phyloP scores from a whole-genome alignment of 345 rosid species.

The Camelina laxa region DNA sequence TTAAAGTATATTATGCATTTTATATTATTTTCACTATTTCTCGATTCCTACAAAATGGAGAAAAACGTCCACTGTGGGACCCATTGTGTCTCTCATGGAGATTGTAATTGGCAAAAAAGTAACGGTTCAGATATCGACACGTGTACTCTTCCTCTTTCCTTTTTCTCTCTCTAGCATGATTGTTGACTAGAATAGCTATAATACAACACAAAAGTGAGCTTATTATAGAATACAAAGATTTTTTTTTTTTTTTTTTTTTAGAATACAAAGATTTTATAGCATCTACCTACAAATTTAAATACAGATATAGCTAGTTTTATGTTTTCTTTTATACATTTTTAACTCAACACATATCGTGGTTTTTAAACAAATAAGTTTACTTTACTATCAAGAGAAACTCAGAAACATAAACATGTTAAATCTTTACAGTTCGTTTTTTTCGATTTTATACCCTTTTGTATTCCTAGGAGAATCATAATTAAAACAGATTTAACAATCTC shows the following conservation, averaged over 20 bases:
- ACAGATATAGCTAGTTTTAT: not conserved
- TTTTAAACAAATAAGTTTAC: too few species aligned
- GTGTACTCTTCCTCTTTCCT: not conserved
- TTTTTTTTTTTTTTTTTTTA: too few species aligned
- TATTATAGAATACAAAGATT: not conserved
- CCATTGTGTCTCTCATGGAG: constrained; percentile 36
- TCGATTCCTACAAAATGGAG: not conserved
- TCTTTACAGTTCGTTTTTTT: not conserved
- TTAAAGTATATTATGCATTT: too few species aligned
- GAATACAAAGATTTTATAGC: not conserved
- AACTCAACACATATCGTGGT: not conserved
- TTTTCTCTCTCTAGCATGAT: not conserved
- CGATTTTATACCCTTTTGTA: not conserved
- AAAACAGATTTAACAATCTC: not conserved
- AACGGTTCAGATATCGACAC: constrained; percentile 41
- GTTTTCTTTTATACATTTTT: not conserved
- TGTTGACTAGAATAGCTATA: constrained; percentile 14
- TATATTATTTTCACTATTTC: not conserved
- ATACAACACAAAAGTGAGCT: not conserved
- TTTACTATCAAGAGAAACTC: too few species aligned
- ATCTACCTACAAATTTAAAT: not conserved
- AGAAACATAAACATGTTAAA: not conserved
- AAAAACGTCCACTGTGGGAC: constrained; percentile 15
- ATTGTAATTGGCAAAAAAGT: constrained; percentile 3
- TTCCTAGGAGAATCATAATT: constrained; percentile 1